These are phyloP conservation scores for Bolboschoenus planiculmis DNA, from an alignment of 176 grass and related monocot species.

Conservation along the genomic window DNA sequence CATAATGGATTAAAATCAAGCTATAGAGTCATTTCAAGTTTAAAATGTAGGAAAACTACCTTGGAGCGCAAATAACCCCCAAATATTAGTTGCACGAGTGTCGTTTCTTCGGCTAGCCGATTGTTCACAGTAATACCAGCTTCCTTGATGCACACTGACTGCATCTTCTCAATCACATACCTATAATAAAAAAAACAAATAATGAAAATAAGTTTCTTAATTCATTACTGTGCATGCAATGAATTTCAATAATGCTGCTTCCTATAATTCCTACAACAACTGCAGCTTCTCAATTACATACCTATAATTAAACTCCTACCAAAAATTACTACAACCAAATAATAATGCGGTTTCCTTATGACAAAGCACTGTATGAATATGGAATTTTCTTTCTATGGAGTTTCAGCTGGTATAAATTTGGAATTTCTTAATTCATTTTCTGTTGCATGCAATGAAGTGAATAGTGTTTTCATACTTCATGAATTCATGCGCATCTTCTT, in stretches of 20 bases:
- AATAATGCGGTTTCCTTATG: neutral
- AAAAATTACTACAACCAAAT: neutral
- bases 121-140: slow-evolving; percentile 36
- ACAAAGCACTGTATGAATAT: neutral
- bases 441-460: neutral
- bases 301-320: slow-evolving; percentile 37
- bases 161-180: slow-evolving; percentile 88
- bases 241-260: no score
- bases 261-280: no score
- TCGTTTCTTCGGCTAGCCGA: slow-evolving; percentile 59
- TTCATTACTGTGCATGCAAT: no score
- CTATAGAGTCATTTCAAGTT: slow-evolving; percentile 12
- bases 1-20: neutral
- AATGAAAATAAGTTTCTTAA: slow-evolving; percentile 13
- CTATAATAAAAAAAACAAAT: slow-evolving; percentile 38
- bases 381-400: neutral
- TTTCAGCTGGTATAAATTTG: neutral
- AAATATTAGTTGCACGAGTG: slow-evolving; percentile 77
- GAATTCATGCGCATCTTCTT: slow-evolving; percentile 97
- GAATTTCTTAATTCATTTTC: slow-evolving; percentile 6
- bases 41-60: slow-evolving; percentile 34
- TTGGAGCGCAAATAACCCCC: slow-evolving; percentile 88
- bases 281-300: slow-evolving; percentile 93
- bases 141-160: slow-evolving; percentile 68
- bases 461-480: slow-evolving; percentile 49